Evolutionary conservation across 1,284 basidiomycete species (phyloP), one percentile per base, ranked within the genome.

Genomic region (Ganoderma leucocontextum): DNA sequence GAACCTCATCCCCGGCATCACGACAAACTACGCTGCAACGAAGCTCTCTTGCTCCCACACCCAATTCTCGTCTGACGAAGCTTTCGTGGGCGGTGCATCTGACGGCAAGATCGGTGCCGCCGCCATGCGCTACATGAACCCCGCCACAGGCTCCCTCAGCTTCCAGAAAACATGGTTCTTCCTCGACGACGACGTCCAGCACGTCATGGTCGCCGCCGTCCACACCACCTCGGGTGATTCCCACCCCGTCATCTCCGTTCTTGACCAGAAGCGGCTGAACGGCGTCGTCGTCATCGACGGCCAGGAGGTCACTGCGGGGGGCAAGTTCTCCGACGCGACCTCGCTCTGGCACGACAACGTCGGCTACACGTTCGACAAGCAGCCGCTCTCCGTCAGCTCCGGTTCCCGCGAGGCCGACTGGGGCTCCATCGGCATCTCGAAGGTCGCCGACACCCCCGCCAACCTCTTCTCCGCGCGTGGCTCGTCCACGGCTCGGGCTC

Each of bases 101-200:
- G 84, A 87, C 61, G 89, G 87, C 5, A 76, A 75, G 38, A 76
- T 85, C 53, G 90, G 90, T 9, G 78, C 85, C 8, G 85, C 85
- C 0, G 88, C 82, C 22, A 90, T 91, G 89, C 81, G 84, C 60
- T 91, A 86, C 77, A 87, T 84, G 39, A 91, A 91, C 74, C 90
- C 91, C 1, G 67, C 80, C 55, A 90, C 89, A 5, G 75, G 80
- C n/a, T 76, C 83, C 4, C 76, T 92, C 57, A 78, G 80, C 66
- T 93, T 86, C 84, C 88, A 89, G 73, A 92, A 92, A 78, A 85
- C 86, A 0, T 91, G 88, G 87, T 91, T 92, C 80, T 92, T 90
- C 85, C 83, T 93, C 68, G 84, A 88, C 62, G 80, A 86, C 71
- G 86, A 89, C 73, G 81, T 89, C 47, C 85, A 90, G 75, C 85